Conservation (phyloP, 75 land plant genomes). For the Gnetum montanum region DNA sequence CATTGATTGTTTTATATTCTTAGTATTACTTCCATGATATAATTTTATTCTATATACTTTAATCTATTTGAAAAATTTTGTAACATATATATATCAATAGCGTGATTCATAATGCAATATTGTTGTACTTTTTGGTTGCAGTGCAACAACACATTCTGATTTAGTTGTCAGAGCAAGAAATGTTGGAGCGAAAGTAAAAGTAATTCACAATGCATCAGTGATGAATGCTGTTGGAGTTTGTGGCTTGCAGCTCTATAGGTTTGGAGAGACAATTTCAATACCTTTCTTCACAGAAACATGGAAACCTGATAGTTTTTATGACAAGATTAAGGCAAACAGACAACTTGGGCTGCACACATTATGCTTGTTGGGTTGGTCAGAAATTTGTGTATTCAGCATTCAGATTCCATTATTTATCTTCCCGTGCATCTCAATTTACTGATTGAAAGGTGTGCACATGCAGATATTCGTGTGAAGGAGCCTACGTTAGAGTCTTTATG, state of each 20-base stretch:
- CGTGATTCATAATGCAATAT: too few species aligned
- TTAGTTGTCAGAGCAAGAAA: slow-evolving; percentile 84
- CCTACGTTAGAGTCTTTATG: slow-evolving; percentile 82
- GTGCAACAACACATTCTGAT: slow-evolving; percentile 98
- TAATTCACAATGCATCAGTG: slow-evolving; percentile 92
- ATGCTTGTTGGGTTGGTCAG: slow-evolving; percentile 76
- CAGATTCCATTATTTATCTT: neutral
- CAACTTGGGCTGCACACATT: slow-evolving; percentile 84
- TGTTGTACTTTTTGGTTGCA: slow-evolving; percentile 11
- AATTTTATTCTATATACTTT: too few species aligned
- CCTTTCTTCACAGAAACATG: slow-evolving; percentile 99
- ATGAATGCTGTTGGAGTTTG: slow-evolving; percentile 98
- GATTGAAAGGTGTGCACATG: slow-evolving; percentile 2
- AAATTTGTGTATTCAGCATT: slow-evolving; percentile 2
- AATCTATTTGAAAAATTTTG: too few species aligned
- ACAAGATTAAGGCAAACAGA: slow-evolving; percentile 72
- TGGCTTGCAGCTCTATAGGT: slow-evolving; percentile 95
- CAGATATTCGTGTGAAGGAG: slow-evolving; percentile 99
- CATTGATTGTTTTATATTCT: too few species aligned
- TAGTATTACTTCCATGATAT: too few species aligned
- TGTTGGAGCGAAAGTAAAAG: slow-evolving; percentile 72
- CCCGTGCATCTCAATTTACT: neutral
- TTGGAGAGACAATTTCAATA: slow-evolving; percentile 94
- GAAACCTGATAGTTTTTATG: slow-evolving; percentile 94
- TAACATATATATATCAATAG: neutral